phyloP scores from a whole-genome alignment of 257 asterid genomes.

The Solanum chaucha region DNA sequence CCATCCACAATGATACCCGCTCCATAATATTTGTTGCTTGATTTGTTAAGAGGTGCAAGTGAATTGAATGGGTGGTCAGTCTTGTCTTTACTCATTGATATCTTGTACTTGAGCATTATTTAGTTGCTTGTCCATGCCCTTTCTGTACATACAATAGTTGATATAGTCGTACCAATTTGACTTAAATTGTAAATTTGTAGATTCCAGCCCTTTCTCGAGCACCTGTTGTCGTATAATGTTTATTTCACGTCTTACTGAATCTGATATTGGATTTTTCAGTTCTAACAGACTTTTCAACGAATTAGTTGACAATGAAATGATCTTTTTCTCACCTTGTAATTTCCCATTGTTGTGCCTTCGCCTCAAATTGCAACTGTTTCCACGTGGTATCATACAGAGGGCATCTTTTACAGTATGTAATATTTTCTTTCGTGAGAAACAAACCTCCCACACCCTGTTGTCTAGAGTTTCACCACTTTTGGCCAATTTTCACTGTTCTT shows the following conservation, averaged over 20 bases:
- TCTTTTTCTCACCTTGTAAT: not conserved
- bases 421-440: not conserved
- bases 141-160: not conserved
- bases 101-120: not conserved
- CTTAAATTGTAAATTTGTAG: not conserved
- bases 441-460: not conserved
- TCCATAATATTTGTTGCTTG: not conserved
- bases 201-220: not conserved
- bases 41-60: not conserved
- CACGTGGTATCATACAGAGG: not conserved
- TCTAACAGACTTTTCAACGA: not conserved
- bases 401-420: not conserved
- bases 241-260: not conserved
- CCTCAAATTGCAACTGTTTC: not conserved
- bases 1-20: not conserved
- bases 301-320: not conserved
- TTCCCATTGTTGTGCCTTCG: not conserved
- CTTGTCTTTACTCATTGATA: not conserved
- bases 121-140: not conserved
- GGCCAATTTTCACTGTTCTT: not conserved
- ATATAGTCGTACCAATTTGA: not conserved
- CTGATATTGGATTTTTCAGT: not conserved
- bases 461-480: not conserved
- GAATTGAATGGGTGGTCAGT: not conserved
- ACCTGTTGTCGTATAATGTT: not conserved